Percentiles rank a stretch among this genome's conserved stretches.
Evolutionary conservation across 1,284 basidiomycete species (phyloP).

Genomic region (Trichosporon sp.): DNA sequence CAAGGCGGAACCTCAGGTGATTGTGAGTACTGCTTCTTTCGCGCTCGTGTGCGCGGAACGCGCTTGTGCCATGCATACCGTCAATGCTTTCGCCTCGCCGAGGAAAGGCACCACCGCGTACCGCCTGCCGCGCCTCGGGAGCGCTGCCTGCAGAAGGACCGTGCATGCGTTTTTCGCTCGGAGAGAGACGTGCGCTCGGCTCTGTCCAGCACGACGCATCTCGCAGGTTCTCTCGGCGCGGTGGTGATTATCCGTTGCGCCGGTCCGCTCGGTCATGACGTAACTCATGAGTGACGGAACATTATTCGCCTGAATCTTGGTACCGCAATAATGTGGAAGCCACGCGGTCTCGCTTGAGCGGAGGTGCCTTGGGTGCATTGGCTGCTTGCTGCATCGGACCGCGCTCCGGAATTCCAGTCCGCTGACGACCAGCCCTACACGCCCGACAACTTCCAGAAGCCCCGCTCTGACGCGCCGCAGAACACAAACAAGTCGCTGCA

Average conservation of each 20-base stretch:
- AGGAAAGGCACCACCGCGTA: slow-evolving; percentile 9
- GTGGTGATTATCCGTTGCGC: not conserved
- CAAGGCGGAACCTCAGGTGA: slow-evolving; percentile 39
- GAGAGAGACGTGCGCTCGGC: not conserved
- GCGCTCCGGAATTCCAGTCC: too few relatives aligned
- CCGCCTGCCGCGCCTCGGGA: not conserved
- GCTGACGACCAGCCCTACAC: slow-evolving; percentile 46
- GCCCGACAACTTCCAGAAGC: slow-evolving; percentile 49
- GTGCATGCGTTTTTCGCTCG: slow-evolving; percentile 5
- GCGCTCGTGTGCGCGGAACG: not conserved
- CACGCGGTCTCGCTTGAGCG: not conserved
- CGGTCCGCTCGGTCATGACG: not conserved
- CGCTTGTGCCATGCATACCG: not conserved
- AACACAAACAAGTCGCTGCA: slow-evolving; percentile 17
- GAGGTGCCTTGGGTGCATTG: not conserved
- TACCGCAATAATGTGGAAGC: not conserved
- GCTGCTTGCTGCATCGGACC: too few relatives aligned
- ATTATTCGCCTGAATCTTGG: not conserved
- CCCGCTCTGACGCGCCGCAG: slow-evolving; percentile 16
- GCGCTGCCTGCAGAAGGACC: not conserved
- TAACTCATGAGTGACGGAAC: slow-evolving; percentile 2
- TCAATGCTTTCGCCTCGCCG: not conserved
- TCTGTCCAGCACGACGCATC: not conserved
- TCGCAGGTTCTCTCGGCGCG: slow-evolving; percentile 13
- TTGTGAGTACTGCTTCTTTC: slow-evolving; percentile 39